phyloP scores from a whole-genome alignment of 108 stramenopile species.

The Nitzschia sp. region DNA sequence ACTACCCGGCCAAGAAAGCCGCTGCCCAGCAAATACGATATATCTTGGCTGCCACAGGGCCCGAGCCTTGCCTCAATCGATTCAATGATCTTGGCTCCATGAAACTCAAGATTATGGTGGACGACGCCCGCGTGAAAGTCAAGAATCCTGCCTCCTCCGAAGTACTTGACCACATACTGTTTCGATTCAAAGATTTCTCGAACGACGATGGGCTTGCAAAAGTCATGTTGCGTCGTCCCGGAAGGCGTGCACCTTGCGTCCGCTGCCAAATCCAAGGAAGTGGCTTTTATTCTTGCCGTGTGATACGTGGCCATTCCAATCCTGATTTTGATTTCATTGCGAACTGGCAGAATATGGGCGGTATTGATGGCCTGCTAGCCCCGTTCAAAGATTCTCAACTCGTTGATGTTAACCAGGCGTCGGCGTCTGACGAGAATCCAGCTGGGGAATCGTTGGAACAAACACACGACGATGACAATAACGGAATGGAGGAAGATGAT shows the following conservation, averaged over 20 bases:
- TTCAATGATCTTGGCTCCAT: neutral
- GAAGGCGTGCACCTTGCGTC: conserved; percentile 39
- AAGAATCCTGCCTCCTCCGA: neutral
- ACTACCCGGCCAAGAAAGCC: neutral
- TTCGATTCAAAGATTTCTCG: neutral
- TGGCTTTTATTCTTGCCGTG: conserved; percentile 39
- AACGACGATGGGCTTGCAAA: conserved; percentile 14
- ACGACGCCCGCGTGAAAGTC: conserved; percentile 1
- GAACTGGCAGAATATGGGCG: conserved; percentile 23
- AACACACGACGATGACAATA: neutral
- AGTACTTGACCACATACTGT: neutral
- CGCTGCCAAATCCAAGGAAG: conserved; percentile 37
- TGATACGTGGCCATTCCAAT: conserved; percentile 48
- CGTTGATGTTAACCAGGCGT: neutral
- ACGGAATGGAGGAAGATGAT: neutral
- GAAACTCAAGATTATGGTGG: conserved; percentile 29
- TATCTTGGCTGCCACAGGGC: conserved; percentile 27
- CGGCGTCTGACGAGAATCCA: too few relatives aligned
- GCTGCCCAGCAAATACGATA: conserved; percentile 14
- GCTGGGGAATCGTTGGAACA: neutral
- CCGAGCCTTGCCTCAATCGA: conserved; percentile 23
- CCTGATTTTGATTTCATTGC: conserved; percentile 44
- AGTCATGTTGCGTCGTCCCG: conserved; percentile 34
- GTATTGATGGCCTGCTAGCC: conserved; percentile 43
- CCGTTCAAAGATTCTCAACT: conserved; percentile 12